phyloP scores from a whole-genome alignment of 768 basidiomycete genomes.

The Lentinula guzmanii region DNA sequence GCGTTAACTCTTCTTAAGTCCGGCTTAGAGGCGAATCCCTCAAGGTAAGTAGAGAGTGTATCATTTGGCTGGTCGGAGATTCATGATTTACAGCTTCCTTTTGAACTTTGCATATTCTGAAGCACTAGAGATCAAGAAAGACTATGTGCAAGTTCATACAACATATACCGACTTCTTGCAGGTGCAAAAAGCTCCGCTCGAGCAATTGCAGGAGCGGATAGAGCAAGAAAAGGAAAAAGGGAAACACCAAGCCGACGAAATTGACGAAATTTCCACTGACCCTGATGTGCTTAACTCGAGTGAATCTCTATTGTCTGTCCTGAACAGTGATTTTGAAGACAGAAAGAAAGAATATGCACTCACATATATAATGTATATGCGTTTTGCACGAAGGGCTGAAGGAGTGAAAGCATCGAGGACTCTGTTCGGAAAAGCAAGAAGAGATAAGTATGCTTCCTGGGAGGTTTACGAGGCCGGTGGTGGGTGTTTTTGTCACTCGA shows the following conservation, averaged over 20 bases:
- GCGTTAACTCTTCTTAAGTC: slow-evolving; percentile 73
- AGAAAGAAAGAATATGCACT: slow-evolving; percentile 68
- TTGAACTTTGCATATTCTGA: slow-evolving; percentile 90
- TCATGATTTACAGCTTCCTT: slow-evolving; percentile 53
- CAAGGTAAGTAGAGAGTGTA: slow-evolving; percentile 41
- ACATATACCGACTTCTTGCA: slow-evolving; percentile 71
- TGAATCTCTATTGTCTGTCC: neutral
- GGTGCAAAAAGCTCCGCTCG: slow-evolving; percentile 58
- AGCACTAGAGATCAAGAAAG: slow-evolving; percentile 51
- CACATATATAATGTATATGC: slow-evolving; percentile 88
- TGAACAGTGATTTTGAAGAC: neutral
- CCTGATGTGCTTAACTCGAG: neutral
- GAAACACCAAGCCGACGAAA: slow-evolving; percentile 15
- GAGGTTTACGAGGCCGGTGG: slow-evolving; percentile 92
- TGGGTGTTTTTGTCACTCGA: slow-evolving; percentile 25
- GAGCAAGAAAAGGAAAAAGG: slow-evolving; percentile 17
- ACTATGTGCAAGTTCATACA: slow-evolving; percentile 62
- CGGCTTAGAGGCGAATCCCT: slow-evolving; percentile 84
- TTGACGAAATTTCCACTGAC: neutral
- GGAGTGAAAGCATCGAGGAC: slow-evolving; percentile 74
- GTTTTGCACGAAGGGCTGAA: slow-evolving; percentile 85
- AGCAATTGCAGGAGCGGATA: slow-evolving; percentile 39
- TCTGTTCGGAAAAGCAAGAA: slow-evolving; percentile 79
- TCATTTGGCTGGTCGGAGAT: neutral
- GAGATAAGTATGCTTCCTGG: slow-evolving; percentile 75